Conservation (phyloP, 2,329 filamentous ascomycete species). For the Phialophora chinensis region DNA sequence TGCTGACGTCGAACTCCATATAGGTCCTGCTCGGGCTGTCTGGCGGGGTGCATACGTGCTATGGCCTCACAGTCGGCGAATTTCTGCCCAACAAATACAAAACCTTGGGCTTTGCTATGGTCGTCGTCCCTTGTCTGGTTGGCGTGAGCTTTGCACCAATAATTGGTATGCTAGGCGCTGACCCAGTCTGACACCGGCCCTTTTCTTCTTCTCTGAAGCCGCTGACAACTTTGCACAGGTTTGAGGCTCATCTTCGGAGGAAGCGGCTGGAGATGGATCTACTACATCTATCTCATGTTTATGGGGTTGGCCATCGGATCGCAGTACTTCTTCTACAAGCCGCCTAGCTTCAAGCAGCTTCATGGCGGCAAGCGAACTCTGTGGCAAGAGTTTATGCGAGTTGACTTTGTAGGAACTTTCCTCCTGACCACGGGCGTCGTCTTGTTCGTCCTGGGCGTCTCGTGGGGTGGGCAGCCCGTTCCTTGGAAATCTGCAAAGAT, state of each 20-base stretch:
- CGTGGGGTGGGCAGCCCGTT: conserved; percentile 40
- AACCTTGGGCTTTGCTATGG: conserved; percentile 5
- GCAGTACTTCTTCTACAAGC: conserved; percentile 51
- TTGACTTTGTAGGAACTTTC: conserved; percentile 55
- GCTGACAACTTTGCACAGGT: background rate
- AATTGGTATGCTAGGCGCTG: no score
- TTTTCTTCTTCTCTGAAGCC: no score
- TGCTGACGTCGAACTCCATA: background rate
- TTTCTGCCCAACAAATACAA: conserved; percentile 26
- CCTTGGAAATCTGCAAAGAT: conserved; percentile 38
- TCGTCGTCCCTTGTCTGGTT: conserved; percentile 7
- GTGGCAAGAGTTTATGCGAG: conserved; percentile 48
- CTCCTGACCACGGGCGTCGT: conserved; percentile 50
- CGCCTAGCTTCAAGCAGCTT: conserved; percentile 50
- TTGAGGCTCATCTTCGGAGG: background rate
- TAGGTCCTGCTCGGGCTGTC: conserved; percentile 21
- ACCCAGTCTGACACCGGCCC: no score
- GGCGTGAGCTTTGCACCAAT: conserved; percentile 6
- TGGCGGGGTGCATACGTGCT: conserved; percentile 17
- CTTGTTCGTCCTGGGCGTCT: conserved; percentile 53
- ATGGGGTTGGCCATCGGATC: conserved; percentile 41
- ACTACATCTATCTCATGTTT: conserved; percentile 51
- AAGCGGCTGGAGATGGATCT: conserved; percentile 39
- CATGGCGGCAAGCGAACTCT: conserved; percentile 44
- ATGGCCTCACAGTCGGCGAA: conserved; percentile 21